A percentile compares a stretch with the other conserved stretches of the same genome.
Evolutionary conservation across 306 rosid species (phyloP).

Genomic region (Prunus persica): DNA sequence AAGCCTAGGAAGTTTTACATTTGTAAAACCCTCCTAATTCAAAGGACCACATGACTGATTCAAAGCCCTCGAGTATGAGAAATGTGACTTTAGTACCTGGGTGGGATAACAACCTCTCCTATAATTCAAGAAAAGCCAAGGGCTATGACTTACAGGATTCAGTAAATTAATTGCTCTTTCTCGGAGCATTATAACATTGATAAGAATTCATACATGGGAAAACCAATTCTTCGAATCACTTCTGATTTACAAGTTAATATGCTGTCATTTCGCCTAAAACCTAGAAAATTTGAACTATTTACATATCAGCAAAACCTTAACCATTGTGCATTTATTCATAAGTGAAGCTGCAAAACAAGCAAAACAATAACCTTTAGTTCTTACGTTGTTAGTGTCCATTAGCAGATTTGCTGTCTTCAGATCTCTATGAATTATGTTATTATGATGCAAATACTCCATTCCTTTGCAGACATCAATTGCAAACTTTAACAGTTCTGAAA

Average conservation of each 20-base stretch:
- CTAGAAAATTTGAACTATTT: neutral
- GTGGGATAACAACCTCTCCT: neutral
- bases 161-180: no score
- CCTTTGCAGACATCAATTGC: slow-evolving; percentile 93
- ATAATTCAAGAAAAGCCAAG: neutral
- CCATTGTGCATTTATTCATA: neutral
- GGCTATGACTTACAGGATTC: neutral
- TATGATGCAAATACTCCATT: slow-evolving; percentile 90
- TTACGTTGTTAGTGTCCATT: slow-evolving; percentile 81
- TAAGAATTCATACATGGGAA: no score
- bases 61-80: neutral
- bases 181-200: no score
- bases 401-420: slow-evolving; percentile 97
- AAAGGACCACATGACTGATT: neutral
- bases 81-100: neutral
- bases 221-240: no score
- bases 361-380: slow-evolving; percentile 30
- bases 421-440: slow-evolving; percentile 88
- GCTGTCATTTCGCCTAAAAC: neutral
- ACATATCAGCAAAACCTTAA: neutral
- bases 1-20: no score
- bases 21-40: no score
- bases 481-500: slow-evolving; percentile 70
- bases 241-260: neutral
- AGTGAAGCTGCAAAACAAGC: slow-evolving; percentile 8